Base-by-base conservation (phyloP, 495 filamentous ascomycete species). In the Baudoinia panamericana region DNA sequence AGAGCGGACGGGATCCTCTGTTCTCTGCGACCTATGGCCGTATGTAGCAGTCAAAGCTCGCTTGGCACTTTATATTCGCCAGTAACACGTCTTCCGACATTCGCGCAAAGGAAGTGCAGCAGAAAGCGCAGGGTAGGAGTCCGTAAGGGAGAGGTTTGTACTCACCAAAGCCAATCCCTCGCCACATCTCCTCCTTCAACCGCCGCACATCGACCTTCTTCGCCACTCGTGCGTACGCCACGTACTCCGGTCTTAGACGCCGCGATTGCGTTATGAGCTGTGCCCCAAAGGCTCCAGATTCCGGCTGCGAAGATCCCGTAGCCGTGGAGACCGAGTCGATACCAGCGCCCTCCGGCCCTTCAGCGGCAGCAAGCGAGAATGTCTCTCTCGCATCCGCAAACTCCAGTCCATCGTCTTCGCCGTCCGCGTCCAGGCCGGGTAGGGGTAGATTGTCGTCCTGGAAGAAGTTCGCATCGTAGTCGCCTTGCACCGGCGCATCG, bases 391-490 rank as follows among this genome's bases (percentile, higher is more conserved):
- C 90, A 60, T 99, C 90, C 6, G 86, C 82, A 54, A 96, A 96
- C 48, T 75, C 73, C 34, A 82, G 71, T 19, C 84, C 84, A 40
- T 93, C 85, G 51, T 90, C 84, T 25, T 80, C 78, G 36, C 81
- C 75, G 50, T 71, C 71, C 25, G 75, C 82, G 16, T 76, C 78
- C 5, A 75, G 70, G 46, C 82, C 76, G 25, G 37, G 23, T 8
- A 78, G 75, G 23, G 43, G 46, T 39, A 93, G 68, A n/a, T 76
- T 84, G 57, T 94, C 88, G 52, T 99, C 90, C 41, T 82, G 76
- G 67, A 96, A 99, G 72, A 96, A 99, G 51, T 96, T 82, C 31
- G 92, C 90, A 62, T 96, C 85, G 58, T 96, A 99, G 53, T 90
- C 66, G 31, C 76, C 78, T 28, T 65, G 57, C 15, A 21, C 45